Conservation (phyloP, 2,329 filamentous ascomycete genomes). For the Pyrenochaeta sp. region DNA sequence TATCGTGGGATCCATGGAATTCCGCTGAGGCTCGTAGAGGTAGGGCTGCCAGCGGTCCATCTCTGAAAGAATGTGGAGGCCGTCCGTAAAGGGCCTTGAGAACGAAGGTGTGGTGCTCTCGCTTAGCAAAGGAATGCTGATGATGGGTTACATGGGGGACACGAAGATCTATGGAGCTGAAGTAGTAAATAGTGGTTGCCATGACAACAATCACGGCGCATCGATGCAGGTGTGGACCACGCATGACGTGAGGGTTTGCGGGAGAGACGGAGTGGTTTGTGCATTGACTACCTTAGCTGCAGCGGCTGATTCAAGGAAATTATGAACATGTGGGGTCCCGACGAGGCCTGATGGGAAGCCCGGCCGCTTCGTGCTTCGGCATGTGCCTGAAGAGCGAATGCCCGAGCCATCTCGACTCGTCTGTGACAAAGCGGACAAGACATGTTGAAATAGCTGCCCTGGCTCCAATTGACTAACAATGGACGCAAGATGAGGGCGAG, state of each 20-base stretch:
- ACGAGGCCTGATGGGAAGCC: slow-evolving; percentile 1
- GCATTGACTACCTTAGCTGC: slow-evolving; percentile 14
- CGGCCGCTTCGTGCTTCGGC: background rate
- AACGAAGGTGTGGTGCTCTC: slow-evolving; percentile 37
- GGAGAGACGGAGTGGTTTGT: slow-evolving; percentile 16
- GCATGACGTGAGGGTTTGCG: slow-evolving; percentile 28
- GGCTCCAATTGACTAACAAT: background rate
- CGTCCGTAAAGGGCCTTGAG: slow-evolving; percentile 31
- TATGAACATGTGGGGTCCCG: slow-evolving; percentile 21
- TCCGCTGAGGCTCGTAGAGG: slow-evolving; percentile 67
- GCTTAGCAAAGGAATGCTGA: slow-evolving; percentile 48
- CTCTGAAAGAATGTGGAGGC: slow-evolving; percentile 45
- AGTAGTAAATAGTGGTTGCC: slow-evolving; percentile 43
- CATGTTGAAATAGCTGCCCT: background rate
- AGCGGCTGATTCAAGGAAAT: slow-evolving; percentile 9
- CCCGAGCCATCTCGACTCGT: slow-evolving; percentile 13
- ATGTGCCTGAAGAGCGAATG: slow-evolving; percentile 1
- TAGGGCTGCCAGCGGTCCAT: slow-evolving; percentile 69
- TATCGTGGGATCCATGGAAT: slow-evolving; percentile 61
- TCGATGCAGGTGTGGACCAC: slow-evolving; percentile 15
- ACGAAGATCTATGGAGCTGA: slow-evolving; percentile 34
- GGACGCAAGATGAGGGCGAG: too few relatives aligned
- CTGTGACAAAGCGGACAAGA: slow-evolving; percentile 12
- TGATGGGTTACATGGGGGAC: slow-evolving; percentile 39
- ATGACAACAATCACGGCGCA: slow-evolving; percentile 39